Percentiles rank a stretch among this genome's conserved stretches.
These are phyloP conservation scores for Lathyrus oleraceus DNA, from an alignment of 306 rosid species.

Conservation along the genomic window DNA sequence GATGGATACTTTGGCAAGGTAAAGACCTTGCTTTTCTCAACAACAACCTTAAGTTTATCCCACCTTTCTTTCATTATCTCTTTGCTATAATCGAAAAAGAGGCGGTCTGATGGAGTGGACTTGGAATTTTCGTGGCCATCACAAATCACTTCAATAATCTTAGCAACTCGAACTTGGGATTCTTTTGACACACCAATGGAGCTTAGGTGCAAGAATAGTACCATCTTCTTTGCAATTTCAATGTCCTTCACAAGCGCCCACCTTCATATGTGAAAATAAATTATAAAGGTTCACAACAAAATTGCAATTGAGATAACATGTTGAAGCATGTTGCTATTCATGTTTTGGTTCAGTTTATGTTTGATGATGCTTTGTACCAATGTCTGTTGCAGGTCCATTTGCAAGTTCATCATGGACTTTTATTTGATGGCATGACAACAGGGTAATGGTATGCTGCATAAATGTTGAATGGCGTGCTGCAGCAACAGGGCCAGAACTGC, in stretches of 20 bases:
- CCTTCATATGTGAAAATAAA: no score
- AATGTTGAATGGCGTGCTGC: no score
- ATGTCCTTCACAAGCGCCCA: no score
- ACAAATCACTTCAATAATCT: conserved; percentile 61
- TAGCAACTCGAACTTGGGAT: conserved; percentile 70
- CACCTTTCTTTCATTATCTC: conserved; percentile 59
- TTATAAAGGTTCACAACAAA: neutral
- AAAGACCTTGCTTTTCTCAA: conserved; percentile 41
- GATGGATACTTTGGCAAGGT: conserved; percentile 41
- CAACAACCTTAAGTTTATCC: conserved; percentile 52
- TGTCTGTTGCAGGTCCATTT: no score
- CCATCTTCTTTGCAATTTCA: conserved; percentile 61
- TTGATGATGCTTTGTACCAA: no score
- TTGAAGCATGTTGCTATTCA: no score
- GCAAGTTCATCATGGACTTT: no score
- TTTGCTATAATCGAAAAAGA: conserved; percentile 50
- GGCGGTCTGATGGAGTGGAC: conserved; percentile 33
- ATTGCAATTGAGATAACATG: neutral
- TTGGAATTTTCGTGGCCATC: conserved; percentile 50
- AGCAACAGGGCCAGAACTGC: no score
- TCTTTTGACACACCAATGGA: conserved; percentile 82
- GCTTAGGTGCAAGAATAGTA: conserved; percentile 50
- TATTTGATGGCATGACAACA: no score
- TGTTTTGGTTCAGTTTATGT: no score
- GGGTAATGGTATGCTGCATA: no score